Base-by-base conservation (phyloP, 164 flowering plant species). In the Taxillus chinensis region DNA sequence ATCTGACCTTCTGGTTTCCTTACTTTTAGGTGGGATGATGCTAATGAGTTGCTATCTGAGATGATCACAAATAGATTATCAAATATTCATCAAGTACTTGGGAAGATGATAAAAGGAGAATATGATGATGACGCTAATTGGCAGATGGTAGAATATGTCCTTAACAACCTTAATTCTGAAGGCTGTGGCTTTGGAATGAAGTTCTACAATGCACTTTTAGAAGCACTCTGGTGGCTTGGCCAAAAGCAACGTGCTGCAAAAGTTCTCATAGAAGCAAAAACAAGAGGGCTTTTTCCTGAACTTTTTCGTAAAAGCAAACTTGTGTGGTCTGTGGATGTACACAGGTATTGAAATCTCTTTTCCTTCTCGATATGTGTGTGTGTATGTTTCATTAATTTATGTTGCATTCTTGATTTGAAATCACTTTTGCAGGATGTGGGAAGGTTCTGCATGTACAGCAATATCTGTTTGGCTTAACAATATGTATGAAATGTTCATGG, bases 71-170 rank as follows among this genome's bases (percentile, higher is more conserved):
- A 71, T 61, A 85, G 80, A 70, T 71, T 64, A 41, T 92, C 98
- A n/a, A 86, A 79, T 77, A 68, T 82, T 66, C 96, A 87, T 74
- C 93, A 92, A 75, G 96, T 90, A 27, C 85, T 84, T 39, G 96
- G 87, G 37, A 79, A 79, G 71, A 89, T 89, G 95, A 82, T 89
- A 60, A 87, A 68, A 67, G 98, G 98, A 59, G 90, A 90, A 57
- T 88, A 68, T 68, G 98, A 92, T 74, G 93, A 88, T 70, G 84
- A 74, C n/a, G 74, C 87, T 51, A 92, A 92, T 67, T 92, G 96
- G 98, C 93, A 88, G 78, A 92, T 92, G 85, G 98, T 88, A 13
- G 96, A 92, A 68, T 92, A 92, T 74, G 85, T 90, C 51, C 82
- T 89, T 67, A 92, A 87, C 75, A 87, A 82, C 67, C 83, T 84